Evolutionary conservation across 352 stramenopile species (phyloP).

Genomic region (Globisporangium irregulare): DNA sequence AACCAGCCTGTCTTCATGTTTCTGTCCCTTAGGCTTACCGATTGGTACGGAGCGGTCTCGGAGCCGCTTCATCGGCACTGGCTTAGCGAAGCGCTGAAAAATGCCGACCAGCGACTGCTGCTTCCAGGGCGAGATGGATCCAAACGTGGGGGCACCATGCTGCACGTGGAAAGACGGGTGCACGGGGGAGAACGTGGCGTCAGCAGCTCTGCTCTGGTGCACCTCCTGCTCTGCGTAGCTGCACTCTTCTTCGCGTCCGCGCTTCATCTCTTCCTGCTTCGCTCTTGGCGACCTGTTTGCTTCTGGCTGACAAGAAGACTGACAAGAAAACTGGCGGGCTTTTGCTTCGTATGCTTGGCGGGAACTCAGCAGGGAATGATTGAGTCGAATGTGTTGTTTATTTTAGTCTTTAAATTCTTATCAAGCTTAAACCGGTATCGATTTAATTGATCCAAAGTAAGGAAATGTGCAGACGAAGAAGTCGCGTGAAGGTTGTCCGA

Average conservation of each 20-base stretch:
- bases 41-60: constrained; percentile 70
- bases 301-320: not conserved
- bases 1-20: not conserved
- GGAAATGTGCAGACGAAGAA: not conserved
- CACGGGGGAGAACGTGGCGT: constrained; percentile 6
- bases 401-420: not conserved
- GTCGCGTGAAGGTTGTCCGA: not conserved
- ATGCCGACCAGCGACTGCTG: constrained; percentile 17
- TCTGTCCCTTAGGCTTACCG: constrained; percentile 27
- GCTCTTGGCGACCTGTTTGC: not conserved
- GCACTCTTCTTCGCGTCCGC: constrained; percentile 17
- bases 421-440: not conserved
- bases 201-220: constrained; percentile 17
- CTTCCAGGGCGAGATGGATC: constrained; percentile 61
- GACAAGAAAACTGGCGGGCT: not conserved
- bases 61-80: constrained; percentile 46
- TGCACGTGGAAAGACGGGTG: constrained; percentile 17
- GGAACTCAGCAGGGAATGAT: not conserved
- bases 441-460: not conserved
- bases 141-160: constrained; percentile 15
- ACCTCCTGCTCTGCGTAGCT: constrained; percentile 15
- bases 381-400: not conserved
- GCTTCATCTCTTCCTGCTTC: constrained; percentile 18
- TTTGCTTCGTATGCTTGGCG: not conserved
- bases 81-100: constrained; percentile 10